These are phyloP conservation scores for Leccinum subrobustum DNA, from an alignment of 1,284 basidiomycete species.

Conservation along the genomic window DNA sequence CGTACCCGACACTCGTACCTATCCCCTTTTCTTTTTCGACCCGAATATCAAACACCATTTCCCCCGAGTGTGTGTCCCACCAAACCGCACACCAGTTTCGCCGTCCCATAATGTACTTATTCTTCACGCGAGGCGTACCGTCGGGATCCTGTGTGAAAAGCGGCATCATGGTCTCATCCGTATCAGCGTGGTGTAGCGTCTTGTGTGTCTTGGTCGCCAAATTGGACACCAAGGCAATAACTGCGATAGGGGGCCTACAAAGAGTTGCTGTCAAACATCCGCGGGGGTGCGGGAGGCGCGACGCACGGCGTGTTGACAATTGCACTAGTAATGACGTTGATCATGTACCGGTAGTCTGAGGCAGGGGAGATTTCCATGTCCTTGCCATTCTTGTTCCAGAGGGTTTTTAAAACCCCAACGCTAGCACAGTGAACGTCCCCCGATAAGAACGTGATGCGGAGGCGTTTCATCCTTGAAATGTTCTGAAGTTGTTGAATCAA, in stretches of 20 bases:
- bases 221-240: conserved; percentile 78
- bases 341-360: conserved; percentile 81
- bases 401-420: conserved; percentile 76
- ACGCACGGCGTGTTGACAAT: conserved; percentile 82
- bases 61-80: conserved; percentile 59
- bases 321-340: conserved; percentile 78
- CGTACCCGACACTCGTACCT: conserved; percentile 74
- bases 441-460: conserved; percentile 81
- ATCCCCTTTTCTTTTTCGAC: conserved; percentile 83
- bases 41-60: conserved; percentile 83
- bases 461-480: conserved; percentile 57
- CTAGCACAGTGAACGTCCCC: conserved; percentile 92
- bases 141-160: conserved; percentile 80
- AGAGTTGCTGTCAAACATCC: conserved; percentile 10
- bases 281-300: background rate
- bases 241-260: conserved; percentile 69
- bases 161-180: conserved; percentile 89
- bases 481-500: conserved; percentile 79
- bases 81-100: conserved; percentile 89
- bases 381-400: conserved; percentile 45
- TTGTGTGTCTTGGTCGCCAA: conserved; percentile 84
- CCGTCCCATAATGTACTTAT: conserved; percentile 81
- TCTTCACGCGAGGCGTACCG: conserved; percentile 59
- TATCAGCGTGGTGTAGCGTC: conserved; percentile 70
- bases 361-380: conserved; percentile 47